Evolutionary conservation across 1,139 yeast genomes (phyloP).

Genomic region (Lodderomyces theae): DNA sequence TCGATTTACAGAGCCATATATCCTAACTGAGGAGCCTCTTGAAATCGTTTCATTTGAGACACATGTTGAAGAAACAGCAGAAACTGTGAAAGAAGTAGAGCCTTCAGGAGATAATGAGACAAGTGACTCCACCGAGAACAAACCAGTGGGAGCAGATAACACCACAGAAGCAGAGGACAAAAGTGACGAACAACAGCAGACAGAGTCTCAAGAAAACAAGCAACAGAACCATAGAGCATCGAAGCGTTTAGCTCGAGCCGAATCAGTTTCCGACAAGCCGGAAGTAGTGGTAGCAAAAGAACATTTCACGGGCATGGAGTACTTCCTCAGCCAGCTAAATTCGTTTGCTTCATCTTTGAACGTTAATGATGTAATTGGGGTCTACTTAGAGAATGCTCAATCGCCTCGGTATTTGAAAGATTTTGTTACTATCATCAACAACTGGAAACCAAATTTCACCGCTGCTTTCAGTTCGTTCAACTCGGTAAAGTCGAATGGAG

Average conservation of each 20-base stretch:
- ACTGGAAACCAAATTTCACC: constrained; percentile 23
- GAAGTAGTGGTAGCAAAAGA: constrained; percentile 17
- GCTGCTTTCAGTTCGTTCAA: constrained; percentile 17
- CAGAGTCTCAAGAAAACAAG: constrained; percentile 20
- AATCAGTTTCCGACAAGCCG: constrained; percentile 18
- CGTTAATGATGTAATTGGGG: constrained; percentile 20
- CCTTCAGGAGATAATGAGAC: constrained; percentile 3
- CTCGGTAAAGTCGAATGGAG: constrained; percentile 12
- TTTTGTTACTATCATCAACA: constrained; percentile 24
- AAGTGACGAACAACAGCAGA: constrained; percentile 9
- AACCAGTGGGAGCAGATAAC: constrained; percentile 7
- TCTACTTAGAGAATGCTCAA: constrained; percentile 18
- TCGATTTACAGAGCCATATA: constrained; percentile 48
- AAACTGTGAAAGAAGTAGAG: constrained; percentile 6
- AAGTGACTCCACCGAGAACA: constrained; percentile 1
- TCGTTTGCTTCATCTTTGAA: constrained; percentile 10
- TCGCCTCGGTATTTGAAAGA: constrained; percentile 20
- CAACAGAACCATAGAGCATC: constrained; percentile 34
- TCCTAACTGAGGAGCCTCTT: constrained; percentile 45
- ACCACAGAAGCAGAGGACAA: neutral
- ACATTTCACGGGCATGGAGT: constrained; percentile 23
- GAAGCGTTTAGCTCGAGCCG: constrained; percentile 34
- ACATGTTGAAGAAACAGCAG: neutral
- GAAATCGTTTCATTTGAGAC: constrained; percentile 29
- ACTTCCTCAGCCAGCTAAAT: constrained; percentile 7